A percentile compares a stretch with the other conserved stretches of the same genome.
Conservation (phyloP, 495 filamentous ascomycete genomes). For the Talaromyces stipitatus region DNA sequence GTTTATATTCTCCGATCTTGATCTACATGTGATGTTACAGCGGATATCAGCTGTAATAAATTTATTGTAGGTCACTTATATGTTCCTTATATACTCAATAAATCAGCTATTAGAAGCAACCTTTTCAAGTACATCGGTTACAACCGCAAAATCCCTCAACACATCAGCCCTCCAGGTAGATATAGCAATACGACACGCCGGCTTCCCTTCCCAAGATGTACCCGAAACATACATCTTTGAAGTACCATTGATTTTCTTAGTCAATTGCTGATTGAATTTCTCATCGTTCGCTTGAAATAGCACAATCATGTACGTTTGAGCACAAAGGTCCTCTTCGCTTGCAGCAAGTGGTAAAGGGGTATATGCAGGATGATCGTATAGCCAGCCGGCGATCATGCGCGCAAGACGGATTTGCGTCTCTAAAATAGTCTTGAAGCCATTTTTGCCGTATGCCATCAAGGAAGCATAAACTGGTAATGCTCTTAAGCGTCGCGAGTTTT, state of each 20-base stretch:
- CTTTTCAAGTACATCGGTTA: slow-evolving; percentile 27
- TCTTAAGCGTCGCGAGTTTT: slow-evolving; percentile 87
- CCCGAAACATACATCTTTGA: slow-evolving; percentile 77
- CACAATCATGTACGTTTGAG: slow-evolving; percentile 64
- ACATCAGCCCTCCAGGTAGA: slow-evolving; percentile 64
- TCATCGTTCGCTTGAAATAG: slow-evolving; percentile 71
- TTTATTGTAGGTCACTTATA: no score
- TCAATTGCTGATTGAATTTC: slow-evolving; percentile 55
- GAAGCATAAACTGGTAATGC: slow-evolving; percentile 83
- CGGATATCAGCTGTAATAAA: not conserved
- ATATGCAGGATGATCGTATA: slow-evolving; percentile 52
- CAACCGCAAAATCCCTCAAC: slow-evolving; percentile 26
- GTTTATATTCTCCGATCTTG: no score
- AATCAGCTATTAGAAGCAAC: slow-evolving; percentile 8
- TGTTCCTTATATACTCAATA: not conserved
- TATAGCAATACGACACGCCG: slow-evolving; percentile 73
- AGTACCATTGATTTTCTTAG: slow-evolving; percentile 63
- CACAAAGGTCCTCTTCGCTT: slow-evolving; percentile 27
- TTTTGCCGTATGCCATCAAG: slow-evolving; percentile 63
- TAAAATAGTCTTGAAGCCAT: slow-evolving; percentile 65
- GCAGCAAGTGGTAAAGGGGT: slow-evolving; percentile 51
- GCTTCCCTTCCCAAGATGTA: slow-evolving; percentile 63
- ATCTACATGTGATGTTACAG: not conserved
- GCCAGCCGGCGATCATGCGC: slow-evolving; percentile 53
- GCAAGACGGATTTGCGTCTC: slow-evolving; percentile 64